Conservation (phyloP, 192 early-diverging fungal genomes). For the Coemansia sp. region DNA sequence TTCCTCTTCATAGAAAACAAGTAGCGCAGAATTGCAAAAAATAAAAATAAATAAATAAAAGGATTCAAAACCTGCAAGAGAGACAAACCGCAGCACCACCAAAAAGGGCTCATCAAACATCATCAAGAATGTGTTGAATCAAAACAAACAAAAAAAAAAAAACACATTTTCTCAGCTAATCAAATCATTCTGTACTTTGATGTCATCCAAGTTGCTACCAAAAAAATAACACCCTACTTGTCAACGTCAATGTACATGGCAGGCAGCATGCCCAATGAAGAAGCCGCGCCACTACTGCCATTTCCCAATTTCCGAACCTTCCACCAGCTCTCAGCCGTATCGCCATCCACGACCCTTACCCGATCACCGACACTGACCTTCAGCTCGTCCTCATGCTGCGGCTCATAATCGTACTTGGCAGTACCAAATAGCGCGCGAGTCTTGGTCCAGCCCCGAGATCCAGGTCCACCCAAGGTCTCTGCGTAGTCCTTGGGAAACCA, state of each 20-base stretch:
- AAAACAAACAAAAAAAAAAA: neutral
- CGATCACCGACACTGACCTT: conserved; percentile 25
- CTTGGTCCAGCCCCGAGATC: conserved; percentile 43
- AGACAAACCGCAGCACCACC: neutral
- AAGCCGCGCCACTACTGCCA: neutral
- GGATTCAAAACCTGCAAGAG: too few relatives aligned
- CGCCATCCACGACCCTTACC: conserved; percentile 46
- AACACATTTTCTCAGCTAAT: too few relatives aligned
- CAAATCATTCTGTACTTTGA: neutral
- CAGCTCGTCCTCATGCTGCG: conserved; percentile 52
- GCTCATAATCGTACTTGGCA: conserved; percentile 49
- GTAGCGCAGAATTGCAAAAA: neutral
- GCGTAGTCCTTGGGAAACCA: conserved; percentile 53
- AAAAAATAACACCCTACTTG: conserved; percentile 11
- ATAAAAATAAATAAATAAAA: conserved; percentile 4
- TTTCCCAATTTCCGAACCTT: conserved; percentile 25
- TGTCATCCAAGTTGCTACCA: neutral
- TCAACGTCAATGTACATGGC: conserved; percentile 56
- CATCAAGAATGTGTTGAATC: neutral
- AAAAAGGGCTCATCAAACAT: neutral
- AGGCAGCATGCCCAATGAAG: conserved; percentile 34
- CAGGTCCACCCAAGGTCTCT: conserved; percentile 32
- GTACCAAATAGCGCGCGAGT: conserved; percentile 40
- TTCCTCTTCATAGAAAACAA: neutral
- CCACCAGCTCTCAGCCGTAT: conserved; percentile 54